Evolutionary conservation across 768 basidiomycete genomes (phyloP).

Genomic region (Russula compacta): DNA sequence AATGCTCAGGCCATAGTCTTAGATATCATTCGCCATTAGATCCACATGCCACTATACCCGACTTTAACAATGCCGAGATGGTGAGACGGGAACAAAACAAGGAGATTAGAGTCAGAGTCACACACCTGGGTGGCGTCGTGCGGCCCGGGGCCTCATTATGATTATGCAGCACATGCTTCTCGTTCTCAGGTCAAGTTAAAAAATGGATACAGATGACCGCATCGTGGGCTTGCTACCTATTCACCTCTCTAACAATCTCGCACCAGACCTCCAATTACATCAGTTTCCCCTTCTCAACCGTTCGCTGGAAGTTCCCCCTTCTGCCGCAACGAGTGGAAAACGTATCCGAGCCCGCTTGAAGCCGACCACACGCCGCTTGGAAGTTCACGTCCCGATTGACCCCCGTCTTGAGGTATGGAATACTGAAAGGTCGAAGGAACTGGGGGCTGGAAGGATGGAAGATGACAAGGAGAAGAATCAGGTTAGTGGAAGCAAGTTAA

Average conservation of each 20-base stretch:
- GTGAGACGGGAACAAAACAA: too few species aligned
- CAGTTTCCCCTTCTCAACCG: slow-evolving; percentile 73
- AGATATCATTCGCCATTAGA: slow-evolving; percentile 12
- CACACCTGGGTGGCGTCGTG: too few species aligned
- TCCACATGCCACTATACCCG: background rate
- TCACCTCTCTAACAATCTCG: slow-evolving; percentile 53
- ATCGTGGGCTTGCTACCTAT: slow-evolving; percentile 63
- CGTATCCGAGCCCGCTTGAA: slow-evolving; percentile 68
- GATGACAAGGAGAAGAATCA: slow-evolving; percentile 78
- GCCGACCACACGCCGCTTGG: slow-evolving; percentile 49
- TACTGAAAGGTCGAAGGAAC: slow-evolving; percentile 51
- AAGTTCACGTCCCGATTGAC: slow-evolving; percentile 79
- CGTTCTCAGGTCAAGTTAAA: background rate
- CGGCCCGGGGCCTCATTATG: background rate
- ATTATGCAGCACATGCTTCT: background rate
- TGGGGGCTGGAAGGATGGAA: slow-evolving; percentile 56
- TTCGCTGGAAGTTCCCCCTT: slow-evolving; percentile 68
- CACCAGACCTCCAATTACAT: slow-evolving; percentile 62
- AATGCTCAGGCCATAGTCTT: slow-evolving; percentile 3
- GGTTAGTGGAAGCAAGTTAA: slow-evolving; percentile 30
- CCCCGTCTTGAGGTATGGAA: slow-evolving; percentile 77
- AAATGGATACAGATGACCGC: slow-evolving; percentile 41
- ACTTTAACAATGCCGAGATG: too few species aligned
- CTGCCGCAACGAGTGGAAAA: slow-evolving; percentile 63
- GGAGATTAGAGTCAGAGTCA: too few species aligned